These are phyloP conservation scores for Harringtonia lauricola DNA, from an alignment of 2,329 filamentous ascomycete genomes.

Conservation along the genomic window DNA sequence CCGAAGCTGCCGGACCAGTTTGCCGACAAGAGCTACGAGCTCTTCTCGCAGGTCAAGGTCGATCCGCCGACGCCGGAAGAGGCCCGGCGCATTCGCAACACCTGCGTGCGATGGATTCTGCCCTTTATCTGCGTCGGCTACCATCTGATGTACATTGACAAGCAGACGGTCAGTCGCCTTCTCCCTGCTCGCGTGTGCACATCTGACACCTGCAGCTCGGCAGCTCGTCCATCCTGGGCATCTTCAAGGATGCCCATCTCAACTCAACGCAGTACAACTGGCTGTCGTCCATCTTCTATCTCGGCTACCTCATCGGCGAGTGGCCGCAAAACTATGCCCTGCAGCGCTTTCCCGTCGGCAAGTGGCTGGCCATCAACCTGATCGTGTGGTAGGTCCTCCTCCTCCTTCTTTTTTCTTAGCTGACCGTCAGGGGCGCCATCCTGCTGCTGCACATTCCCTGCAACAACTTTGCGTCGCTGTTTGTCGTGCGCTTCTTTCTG, in stretches of 20 bases:
- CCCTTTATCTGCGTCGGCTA: conserved; percentile 10
- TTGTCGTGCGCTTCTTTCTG: conserved; percentile 17
- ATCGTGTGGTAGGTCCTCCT: conserved; percentile 4
- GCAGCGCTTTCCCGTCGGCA: conserved; percentile 9
- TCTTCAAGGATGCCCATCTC: conserved; percentile 4
- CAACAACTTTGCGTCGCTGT: conserved; percentile 9
- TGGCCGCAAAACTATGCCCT: conserved; percentile 30
- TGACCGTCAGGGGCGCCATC: conserved; percentile 2
- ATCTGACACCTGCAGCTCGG: background rate
- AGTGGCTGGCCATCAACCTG: conserved; percentile 10
- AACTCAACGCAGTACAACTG: conserved; percentile 8
- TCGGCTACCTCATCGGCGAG: conserved; percentile 34
- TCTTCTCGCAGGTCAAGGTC: conserved; percentile 4
- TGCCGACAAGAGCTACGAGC: conserved; percentile 7
- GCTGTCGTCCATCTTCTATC: conserved; percentile 32
- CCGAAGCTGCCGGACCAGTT: conserved; percentile 4
- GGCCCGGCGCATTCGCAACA: background rate
- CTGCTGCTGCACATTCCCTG: conserved; percentile 7
- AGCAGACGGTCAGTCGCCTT: conserved; percentile 3
- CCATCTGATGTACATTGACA: conserved; percentile 11
- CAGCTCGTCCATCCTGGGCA: conserved; percentile 8
- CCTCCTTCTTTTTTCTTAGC: background rate
- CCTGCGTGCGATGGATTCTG: conserved; percentile 2
- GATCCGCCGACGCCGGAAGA: conserved; percentile 4
- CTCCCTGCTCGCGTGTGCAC: too few species aligned